Conservation (phyloP, 129 eudicot genomes). For the Dittrichia graveolens region DNA sequence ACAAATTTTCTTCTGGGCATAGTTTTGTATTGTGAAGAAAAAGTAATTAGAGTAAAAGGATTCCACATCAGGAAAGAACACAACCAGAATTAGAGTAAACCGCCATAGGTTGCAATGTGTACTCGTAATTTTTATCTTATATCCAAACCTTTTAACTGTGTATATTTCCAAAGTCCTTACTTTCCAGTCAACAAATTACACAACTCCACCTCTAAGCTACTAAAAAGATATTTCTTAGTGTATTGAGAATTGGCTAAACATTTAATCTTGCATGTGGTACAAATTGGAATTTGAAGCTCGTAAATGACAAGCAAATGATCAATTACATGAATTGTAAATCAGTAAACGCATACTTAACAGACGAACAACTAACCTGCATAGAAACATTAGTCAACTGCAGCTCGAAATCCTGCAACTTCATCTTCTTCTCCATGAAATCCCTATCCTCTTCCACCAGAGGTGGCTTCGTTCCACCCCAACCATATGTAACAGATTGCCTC, state of each 20-base stretch:
- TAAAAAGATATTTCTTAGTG: background rate
- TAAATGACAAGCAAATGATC: constrained; percentile 4
- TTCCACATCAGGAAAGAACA: background rate
- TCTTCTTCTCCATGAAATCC: constrained; percentile 75
- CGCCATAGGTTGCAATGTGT: background rate
- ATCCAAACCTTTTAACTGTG: background rate
- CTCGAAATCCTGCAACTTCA: constrained; percentile 74
- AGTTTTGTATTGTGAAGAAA: background rate
- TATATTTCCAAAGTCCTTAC: background rate
- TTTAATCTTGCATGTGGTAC: background rate
- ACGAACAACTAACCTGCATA: constrained; percentile 57
- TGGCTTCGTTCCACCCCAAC: constrained; percentile 76
- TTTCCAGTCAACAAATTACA: constrained; percentile 14
- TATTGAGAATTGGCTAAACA: background rate
- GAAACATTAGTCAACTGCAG: constrained; percentile 63
- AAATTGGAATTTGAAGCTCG: background rate
- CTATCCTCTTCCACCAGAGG: constrained; percentile 79
- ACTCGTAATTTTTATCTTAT: background rate
- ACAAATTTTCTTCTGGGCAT: background rate
- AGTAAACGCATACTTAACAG: constrained; percentile 6
- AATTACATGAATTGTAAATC: constrained; percentile 9
- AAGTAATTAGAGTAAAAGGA: background rate
- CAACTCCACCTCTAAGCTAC: background rate
- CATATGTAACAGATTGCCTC: constrained; percentile 81
- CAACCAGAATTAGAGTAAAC: background rate